Base-by-base conservation (phyloP, 441 rosid species). In the Pelargonium myrrhifolium region DNA sequence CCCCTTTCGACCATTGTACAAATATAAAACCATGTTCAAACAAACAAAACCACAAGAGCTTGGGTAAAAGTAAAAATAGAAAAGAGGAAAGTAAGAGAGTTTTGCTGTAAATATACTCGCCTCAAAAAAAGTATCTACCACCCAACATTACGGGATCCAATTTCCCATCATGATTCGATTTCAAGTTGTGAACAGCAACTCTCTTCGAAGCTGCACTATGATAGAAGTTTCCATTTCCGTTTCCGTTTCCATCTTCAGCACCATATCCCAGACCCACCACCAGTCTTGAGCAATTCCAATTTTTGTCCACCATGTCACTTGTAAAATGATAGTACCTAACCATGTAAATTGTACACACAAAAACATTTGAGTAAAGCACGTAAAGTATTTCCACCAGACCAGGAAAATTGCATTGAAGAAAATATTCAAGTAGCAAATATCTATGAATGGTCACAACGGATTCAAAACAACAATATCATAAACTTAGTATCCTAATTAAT, bases 61-160 rank as follows among this genome's bases (percentile, higher is more conserved):
- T 72, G 60, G 68, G 70, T 62, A 24, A 72, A 66, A 7, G 17
- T 66, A n/a, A 15, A 17, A 40, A 17, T 18, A 12, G 59, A 43
- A 43, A 43, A 9, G 11, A 2, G 49, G 53, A 45, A 45, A 11
- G 17, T 45, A 43, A 43, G 14, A 45, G 10, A 45, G 53, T 58
- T 65, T 45, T 53, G 72, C 67, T 72, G 75, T 53, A 68, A 65
- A 63, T 58, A 69, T 26, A 74, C 67, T 66, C 69, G 72, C 69
- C 74, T 72, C 62, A 64, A 24, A 35, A 59, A 65, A 72, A 22
- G 65, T 62, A 65, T 35, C 75, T 68, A 15, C 56, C 40, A 69
- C 60, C 65, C 22, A 71, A 45, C 14, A 11, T 45, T n/a, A 28
- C 24, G 21, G 21, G 62, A 55, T 60, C 43, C 17, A 37, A 67